Base-by-base conservation (phyloP, 306 rosid species). In the Rosa persica region DNA sequence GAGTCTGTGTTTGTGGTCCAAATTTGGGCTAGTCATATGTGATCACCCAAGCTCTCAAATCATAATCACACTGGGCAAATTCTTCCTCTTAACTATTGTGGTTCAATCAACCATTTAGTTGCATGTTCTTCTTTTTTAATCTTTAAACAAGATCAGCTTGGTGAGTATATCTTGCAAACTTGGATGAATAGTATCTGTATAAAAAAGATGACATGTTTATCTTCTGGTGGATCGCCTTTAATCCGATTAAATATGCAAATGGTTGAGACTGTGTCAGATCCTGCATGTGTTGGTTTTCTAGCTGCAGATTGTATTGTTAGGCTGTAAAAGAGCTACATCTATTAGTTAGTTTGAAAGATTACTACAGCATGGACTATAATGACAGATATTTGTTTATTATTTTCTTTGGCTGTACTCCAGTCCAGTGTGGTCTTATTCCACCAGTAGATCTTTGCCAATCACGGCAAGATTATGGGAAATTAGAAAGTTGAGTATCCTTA, bases 1-100 rank as follows among this genome's bases (percentile, higher is more conserved):
- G 9, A 62, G 15, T 55, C n/a, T 30, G 86, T 79, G 83, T 68
- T 82, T 88, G 93, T 89, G 93, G 96, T 85, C 96, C 97, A 76
- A 60, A 71, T 65, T 22, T 23, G 73, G 81, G 76, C 70, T 81
- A 87, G 83, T 85, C 81, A 72, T 73, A 64, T 72, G 72, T 78
- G 68, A 76, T 77, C 13, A 68, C 81, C 78, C 81, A 47, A 76
- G 81, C 70, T 76, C 85, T 85, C 75, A 47, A 83, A 74, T 81
- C 89, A 81, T 85, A 67, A 76, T 82, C 62, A 76, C 61, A 9
- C 46, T 44, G 70, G 67, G 66, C 72, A 67, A 75, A 67, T 58
- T 79, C 69, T 47, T 70, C 57, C 64, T 78, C n/a, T 76, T 67
- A 81, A 75, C 84, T 72, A 34, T 62, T 72, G 34, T 30, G 55